phyloP scores from a whole-genome alignment of 495 filamentous ascomycete genomes.

The Chaetomium tenue region DNA sequence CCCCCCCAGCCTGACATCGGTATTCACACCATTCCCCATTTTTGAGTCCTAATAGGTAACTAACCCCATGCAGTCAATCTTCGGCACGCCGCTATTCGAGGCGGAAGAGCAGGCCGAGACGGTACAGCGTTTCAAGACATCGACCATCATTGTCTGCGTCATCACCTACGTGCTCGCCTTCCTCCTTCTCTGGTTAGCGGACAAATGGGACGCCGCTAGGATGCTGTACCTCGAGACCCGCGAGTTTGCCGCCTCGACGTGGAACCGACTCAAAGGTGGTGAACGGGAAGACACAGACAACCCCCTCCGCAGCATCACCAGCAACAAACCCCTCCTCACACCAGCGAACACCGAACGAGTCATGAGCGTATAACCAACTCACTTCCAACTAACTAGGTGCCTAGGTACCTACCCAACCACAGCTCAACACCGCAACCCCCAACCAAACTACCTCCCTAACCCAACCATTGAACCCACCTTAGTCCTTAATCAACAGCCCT shows the following conservation, averaged over 20 bases:
- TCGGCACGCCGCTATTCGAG: slow-evolving; percentile 15
- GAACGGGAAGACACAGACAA: background rate
- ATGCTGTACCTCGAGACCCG: background rate
- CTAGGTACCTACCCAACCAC: too few relatives aligned
- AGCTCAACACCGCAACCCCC: too few relatives aligned
- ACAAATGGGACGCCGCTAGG: slow-evolving; percentile 10
- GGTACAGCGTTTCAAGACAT: slow-evolving; percentile 13
- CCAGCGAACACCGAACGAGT: too few relatives aligned
- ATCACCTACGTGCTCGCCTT: slow-evolving; percentile 15
- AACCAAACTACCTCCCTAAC: too few relatives aligned
- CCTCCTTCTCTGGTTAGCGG: slow-evolving; percentile 14
- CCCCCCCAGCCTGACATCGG: slow-evolving; percentile 16
- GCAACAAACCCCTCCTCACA: too few relatives aligned
- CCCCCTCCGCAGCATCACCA: too few relatives aligned
- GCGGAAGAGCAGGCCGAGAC: slow-evolving; percentile 7
- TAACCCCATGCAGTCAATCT: background rate
- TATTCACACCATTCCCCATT: background rate
- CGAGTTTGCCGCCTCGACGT: background rate
- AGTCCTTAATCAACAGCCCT: background rate
- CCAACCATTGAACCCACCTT: too few relatives aligned
- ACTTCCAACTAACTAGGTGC: too few relatives aligned
- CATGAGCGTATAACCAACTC: too few relatives aligned
- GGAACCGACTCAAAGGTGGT: background rate
- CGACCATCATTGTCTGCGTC: slow-evolving; percentile 17
- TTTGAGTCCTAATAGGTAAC: background rate